Percentiles rank a stretch among this genome's conserved stretches.
phyloP scores from a whole-genome alignment of 2,329 filamentous ascomycete species.

The Bipolaris victoriae region DNA sequence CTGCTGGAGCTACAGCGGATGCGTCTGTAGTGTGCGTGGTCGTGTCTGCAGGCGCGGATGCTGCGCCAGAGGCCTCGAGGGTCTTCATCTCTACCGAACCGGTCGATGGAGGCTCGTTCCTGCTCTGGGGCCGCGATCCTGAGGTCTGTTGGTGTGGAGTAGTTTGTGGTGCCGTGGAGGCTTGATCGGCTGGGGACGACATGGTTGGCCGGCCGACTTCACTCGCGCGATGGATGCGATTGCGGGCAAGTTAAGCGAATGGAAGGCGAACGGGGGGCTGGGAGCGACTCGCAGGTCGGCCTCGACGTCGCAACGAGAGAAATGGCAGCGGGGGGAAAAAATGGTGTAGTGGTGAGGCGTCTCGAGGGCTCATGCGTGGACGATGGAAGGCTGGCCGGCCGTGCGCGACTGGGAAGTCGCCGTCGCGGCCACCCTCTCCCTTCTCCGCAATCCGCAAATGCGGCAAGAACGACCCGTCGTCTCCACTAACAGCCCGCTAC shows the following conservation, averaged over 20 bases:
- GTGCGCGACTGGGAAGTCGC: slow-evolving; percentile 29
- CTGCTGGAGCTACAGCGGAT: slow-evolving; percentile 19
- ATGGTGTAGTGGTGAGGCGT: slow-evolving; percentile 13
- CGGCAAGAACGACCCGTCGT: slow-evolving; percentile 34
- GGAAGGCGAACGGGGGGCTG: slow-evolving; percentile 7
- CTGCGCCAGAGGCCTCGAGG: slow-evolving; percentile 30
- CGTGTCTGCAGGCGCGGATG: slow-evolving; percentile 23
- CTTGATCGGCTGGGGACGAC: slow-evolving; percentile 39
- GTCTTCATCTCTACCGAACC: slow-evolving; percentile 47
- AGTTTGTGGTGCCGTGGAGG: slow-evolving; percentile 32
- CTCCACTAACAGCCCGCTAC: slow-evolving; percentile 16
- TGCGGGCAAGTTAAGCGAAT: slow-evolving; percentile 25
- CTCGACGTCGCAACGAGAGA: slow-evolving; percentile 9
- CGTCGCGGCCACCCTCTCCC: slow-evolving; percentile 26
- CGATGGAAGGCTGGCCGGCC: slow-evolving; percentile 24
- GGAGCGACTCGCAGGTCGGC: slow-evolving; percentile 1
- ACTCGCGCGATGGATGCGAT: slow-evolving; percentile 26
- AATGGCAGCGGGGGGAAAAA: slow-evolving; percentile 4
- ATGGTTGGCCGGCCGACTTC: slow-evolving; percentile 34
- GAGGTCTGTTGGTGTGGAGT: slow-evolving; percentile 29
- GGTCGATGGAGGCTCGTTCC: slow-evolving; percentile 30
- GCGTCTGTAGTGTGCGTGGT: slow-evolving; percentile 24
- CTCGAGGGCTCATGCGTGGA: slow-evolving; percentile 6
- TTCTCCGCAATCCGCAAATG: slow-evolving; percentile 32
- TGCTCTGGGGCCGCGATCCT: slow-evolving; percentile 32